Percentiles rank a stretch among this genome's conserved stretches.
phyloP scores from a whole-genome alignment of 257 asterid species.

The Nicotiana paniculata region DNA sequence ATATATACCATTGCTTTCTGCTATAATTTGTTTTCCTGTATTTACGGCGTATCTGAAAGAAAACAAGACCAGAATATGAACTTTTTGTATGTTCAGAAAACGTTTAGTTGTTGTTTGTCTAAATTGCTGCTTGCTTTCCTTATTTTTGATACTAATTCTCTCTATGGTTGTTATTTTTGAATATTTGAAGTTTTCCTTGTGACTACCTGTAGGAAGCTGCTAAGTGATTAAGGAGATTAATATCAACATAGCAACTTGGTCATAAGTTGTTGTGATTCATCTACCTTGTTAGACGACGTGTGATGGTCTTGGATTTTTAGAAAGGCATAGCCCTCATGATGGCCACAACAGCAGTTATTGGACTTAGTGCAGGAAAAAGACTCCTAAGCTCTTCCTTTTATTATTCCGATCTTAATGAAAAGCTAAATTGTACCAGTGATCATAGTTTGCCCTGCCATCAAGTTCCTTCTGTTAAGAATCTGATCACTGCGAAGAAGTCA shows the following conservation, averaged over 20 bases:
- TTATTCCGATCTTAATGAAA: slow-evolving; percentile 63
- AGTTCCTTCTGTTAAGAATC: slow-evolving; percentile 26
- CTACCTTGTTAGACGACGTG: slow-evolving; percentile 19
- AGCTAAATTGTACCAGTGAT: slow-evolving; percentile 29
- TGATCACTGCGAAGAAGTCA: slow-evolving; percentile 36
- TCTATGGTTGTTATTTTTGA: background rate
- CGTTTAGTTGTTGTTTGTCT: background rate
- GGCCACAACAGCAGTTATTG: slow-evolving; percentile 76
- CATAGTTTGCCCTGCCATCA: slow-evolving; percentile 23
- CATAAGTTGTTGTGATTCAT: background rate
- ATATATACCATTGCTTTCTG: background rate
- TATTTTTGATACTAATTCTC: background rate
- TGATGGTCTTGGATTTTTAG: slow-evolving; percentile 29
- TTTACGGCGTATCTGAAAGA: background rate
- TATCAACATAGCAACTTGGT: background rate
- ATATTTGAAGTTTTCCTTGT: background rate
- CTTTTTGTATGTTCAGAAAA: background rate
- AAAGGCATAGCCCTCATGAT: slow-evolving; percentile 28
- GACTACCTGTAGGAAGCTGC: background rate
- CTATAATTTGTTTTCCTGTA: background rate
- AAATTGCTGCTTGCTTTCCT: background rate
- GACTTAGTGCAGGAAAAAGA: slow-evolving; percentile 68
- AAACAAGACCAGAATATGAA: background rate
- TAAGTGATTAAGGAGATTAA: background rate
- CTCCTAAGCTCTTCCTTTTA: slow-evolving; percentile 46